Percentiles rank a stretch among this genome's conserved stretches.
These are phyloP conservation scores for Penicillium angulare DNA, from an alignment of 495 filamentous ascomycete genomes.

Conservation along the genomic window DNA sequence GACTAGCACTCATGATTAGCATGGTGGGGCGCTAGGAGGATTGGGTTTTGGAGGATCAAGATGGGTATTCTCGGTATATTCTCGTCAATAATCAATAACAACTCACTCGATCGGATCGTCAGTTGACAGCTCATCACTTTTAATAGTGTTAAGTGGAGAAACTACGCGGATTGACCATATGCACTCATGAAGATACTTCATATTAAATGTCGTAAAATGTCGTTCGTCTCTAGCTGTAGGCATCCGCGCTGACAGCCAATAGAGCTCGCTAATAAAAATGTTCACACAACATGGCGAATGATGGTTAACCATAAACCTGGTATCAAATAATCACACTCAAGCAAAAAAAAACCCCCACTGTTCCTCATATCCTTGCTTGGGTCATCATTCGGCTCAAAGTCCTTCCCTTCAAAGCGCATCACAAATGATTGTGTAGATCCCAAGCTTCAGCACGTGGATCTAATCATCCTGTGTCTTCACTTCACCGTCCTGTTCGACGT, in stretches of 20 bases:
- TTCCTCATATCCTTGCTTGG: neutral
- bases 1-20: no score
- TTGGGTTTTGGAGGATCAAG: no score
- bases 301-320: constrained; percentile 10
- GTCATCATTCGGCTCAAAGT: neutral
- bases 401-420: neutral
- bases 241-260: neutral
- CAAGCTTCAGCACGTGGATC: neutral
- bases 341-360: constrained; percentile 8
- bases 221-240: neutral
- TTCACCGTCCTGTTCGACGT: constrained; percentile 72
- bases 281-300: constrained; percentile 8
- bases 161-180: neutral
- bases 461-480: constrained; percentile 64
- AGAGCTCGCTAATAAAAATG: constrained; percentile 1
- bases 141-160: no score
- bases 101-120: neutral
- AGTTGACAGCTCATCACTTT: neutral
- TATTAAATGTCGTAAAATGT: constrained; percentile 2
- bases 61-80: neutral
- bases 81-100: neutral
- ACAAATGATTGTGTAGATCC: constrained; percentile 1
- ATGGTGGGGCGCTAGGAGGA: no score
- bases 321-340: constrained; percentile 21
- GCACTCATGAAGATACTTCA: neutral